Percentiles rank a stretch among this genome's conserved stretches.
These are phyloP conservation scores for Fusarium camptoceras DNA, from an alignment of 2,329 filamentous ascomycete genomes.

Conservation along the genomic window DNA sequence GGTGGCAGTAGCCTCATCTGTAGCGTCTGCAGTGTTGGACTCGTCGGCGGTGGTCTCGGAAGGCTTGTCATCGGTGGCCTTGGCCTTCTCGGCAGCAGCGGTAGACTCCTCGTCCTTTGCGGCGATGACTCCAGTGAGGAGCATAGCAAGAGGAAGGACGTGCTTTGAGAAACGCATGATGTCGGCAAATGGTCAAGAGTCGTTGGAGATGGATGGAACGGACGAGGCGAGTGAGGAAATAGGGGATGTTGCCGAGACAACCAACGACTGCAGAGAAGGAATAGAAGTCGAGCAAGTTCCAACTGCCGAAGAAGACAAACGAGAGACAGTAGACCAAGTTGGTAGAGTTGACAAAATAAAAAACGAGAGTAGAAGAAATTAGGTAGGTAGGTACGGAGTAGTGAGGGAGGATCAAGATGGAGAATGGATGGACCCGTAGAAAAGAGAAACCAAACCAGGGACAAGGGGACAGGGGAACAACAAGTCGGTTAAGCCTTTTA, in stretches of 20 bases:
- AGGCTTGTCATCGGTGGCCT: constrained; percentile 32
- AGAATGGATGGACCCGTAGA: constrained; percentile 5
- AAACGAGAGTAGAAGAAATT: constrained; percentile 31
- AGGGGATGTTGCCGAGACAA: constrained; percentile 22
- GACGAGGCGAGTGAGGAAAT: constrained; percentile 11
- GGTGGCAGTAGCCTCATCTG: constrained; percentile 25
- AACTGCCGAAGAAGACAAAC: constrained; percentile 20
- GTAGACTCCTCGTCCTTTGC: constrained; percentile 28
- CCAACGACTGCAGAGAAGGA: neutral
- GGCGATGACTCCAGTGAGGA: constrained; percentile 42
- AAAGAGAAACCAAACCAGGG: constrained; percentile 26
- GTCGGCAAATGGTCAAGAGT: constrained; percentile 11
- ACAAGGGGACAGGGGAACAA: constrained; percentile 4
- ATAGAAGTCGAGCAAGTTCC: neutral
- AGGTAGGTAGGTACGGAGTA: neutral
- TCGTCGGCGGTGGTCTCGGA: constrained; percentile 29
- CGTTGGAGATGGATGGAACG: constrained; percentile 3
- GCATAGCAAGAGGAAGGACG: constrained; percentile 42
- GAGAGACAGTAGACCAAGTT: constrained; percentile 27
- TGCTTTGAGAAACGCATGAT: constrained; percentile 47
- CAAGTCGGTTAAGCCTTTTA: constrained; percentile 15
- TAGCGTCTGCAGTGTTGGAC: constrained; percentile 35
- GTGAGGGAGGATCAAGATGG: constrained; percentile 8
- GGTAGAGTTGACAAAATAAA: neutral
- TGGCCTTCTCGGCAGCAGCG: constrained; percentile 26